Evolutionary conservation across 2,329 filamentous ascomycete genomes (phyloP).

Genomic region (Arthrinium phaeospermum): DNA sequence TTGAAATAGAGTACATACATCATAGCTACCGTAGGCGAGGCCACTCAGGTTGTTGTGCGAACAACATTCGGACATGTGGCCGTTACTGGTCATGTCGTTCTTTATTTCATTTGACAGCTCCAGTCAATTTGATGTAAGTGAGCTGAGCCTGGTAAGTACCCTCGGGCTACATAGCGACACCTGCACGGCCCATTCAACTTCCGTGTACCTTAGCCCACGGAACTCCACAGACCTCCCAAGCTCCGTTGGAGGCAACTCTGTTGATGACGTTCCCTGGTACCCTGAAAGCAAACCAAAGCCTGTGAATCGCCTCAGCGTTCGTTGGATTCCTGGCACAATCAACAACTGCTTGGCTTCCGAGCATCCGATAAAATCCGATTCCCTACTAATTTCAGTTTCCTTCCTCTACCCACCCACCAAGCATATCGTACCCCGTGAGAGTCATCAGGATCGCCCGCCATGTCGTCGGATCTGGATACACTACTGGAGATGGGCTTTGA

Average conservation of each 20-base stretch:
- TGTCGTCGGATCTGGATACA: constrained; percentile 65
- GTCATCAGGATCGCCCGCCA: constrained; percentile 40
- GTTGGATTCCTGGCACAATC: not conserved
- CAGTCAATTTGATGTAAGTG: not conserved
- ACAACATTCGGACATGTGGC: not conserved
- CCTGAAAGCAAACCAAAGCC: constrained; percentile 13
- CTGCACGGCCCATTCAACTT: constrained; percentile 18
- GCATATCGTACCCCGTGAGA: constrained; percentile 26
- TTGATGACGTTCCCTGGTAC: constrained; percentile 11
- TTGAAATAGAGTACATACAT: not conserved
- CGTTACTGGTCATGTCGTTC: not conserved
- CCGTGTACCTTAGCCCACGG: not conserved
- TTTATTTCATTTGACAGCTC: constrained; percentile 5
- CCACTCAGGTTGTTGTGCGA: not conserved
- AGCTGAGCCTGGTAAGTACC: not conserved
- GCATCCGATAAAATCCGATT: not conserved
- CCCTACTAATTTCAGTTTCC: not conserved
- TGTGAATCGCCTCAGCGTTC: constrained; percentile 10
- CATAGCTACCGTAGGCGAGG: not conserved
- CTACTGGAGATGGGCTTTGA: constrained; percentile 82
- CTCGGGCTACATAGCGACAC: not conserved
- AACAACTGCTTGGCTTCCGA: not conserved
- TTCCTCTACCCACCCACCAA: constrained; percentile 25
- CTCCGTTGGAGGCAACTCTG: constrained; percentile 6
- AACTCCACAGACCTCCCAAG: constrained; percentile 2